These are phyloP conservation scores for Saxophila tyrrhenica DNA, from an alignment of 495 filamentous ascomycete species.

Conservation along the genomic window DNA sequence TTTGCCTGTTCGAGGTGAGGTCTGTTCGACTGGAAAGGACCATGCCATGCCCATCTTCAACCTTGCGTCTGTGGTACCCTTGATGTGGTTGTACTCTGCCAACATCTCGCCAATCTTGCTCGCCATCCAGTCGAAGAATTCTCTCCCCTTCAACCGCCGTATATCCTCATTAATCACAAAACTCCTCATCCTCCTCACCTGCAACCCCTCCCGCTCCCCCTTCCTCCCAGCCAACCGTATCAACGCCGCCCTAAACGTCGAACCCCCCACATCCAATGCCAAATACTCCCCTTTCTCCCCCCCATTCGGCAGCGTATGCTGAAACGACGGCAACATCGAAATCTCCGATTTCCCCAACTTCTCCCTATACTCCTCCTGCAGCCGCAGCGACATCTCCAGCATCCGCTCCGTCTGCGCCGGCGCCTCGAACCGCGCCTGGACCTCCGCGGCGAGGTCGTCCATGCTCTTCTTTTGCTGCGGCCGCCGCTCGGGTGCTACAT, in stretches of 20 bases:
- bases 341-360: conserved; percentile 43
- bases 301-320: conserved; percentile 49
- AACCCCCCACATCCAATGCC: conserved; percentile 56
- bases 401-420: conserved; percentile 31
- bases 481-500: conserved; percentile 24
- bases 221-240: conserved; percentile 43
- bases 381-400: conserved; percentile 44
- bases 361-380: conserved; percentile 46
- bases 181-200: conserved; percentile 39
- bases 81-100: conserved; percentile 25
- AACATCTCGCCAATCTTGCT: conserved; percentile 45
- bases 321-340: conserved; percentile 59
- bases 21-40: conserved; percentile 59
- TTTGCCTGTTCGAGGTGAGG: conserved; percentile 45
- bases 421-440: conserved; percentile 39
- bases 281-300: conserved; percentile 49
- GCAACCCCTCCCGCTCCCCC: conserved; percentile 33
- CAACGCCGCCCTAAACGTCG: conserved; percentile 53
- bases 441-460: conserved; percentile 41
- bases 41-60: conserved; percentile 54
- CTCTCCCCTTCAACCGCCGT: conserved; percentile 40
- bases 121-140: conserved; percentile 63
- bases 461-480: conserved; percentile 25
- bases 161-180: conserved; percentile 45
- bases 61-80: conserved; percentile 20